A percentile compares a stretch with the other conserved stretches of the same genome.
These are phyloP conservation scores for Moelleriella libera DNA, from an alignment of 2,329 filamentous ascomycete genomes.

Conservation along the genomic window DNA sequence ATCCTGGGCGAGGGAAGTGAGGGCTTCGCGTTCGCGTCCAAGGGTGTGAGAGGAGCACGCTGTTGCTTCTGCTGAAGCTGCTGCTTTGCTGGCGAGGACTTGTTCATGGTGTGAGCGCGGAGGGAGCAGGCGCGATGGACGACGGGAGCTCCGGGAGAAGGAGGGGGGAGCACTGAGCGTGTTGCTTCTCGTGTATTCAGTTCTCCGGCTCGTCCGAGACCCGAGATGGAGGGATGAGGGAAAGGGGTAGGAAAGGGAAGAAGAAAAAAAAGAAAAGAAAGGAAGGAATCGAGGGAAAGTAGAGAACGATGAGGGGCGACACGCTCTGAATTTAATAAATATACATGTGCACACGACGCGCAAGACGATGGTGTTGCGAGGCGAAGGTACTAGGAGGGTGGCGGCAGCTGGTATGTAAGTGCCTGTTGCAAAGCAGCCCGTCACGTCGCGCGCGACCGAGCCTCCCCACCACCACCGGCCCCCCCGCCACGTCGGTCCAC, in stretches of 20 bases:
- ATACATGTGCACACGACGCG: too few relatives aligned
- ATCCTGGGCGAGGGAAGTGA: conserved; percentile 10
- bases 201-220: not conserved
- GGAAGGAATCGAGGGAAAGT: not conserved
- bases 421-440: too few relatives aligned
- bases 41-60: conserved; percentile 33
- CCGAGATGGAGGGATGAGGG: not conserved
- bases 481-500: too few relatives aligned
- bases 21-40: conserved; percentile 29
- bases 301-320: not conserved
- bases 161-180: not conserved
- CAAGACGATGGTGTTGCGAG: too few relatives aligned
- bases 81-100: conserved; percentile 23
- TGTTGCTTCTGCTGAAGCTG: conserved; percentile 4
- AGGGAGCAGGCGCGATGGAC: too few relatives aligned
- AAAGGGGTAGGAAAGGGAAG: not conserved
- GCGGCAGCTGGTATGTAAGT: too few relatives aligned
- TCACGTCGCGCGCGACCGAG: too few relatives aligned
- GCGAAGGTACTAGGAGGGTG: too few relatives aligned
- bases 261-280: not conserved
- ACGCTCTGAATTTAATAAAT: too few relatives aligned
- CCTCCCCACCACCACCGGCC: too few relatives aligned
- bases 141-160: not conserved
- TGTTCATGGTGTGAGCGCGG: not conserved
- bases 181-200: not conserved